Conservation (phyloP, 495 filamentous ascomycete species). For the Mytilinidion resinicola region DNA sequence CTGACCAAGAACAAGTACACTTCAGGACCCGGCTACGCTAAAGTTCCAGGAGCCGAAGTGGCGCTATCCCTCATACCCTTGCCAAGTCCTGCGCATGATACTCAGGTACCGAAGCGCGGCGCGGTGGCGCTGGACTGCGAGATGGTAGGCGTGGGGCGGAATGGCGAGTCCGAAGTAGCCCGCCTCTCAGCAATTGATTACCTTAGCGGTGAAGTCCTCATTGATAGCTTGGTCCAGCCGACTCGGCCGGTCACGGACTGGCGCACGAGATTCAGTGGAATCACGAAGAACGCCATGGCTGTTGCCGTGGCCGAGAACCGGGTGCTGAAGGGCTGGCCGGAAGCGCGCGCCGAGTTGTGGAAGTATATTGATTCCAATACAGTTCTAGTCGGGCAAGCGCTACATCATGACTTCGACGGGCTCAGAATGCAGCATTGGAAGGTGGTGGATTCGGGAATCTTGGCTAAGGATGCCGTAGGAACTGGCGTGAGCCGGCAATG, state of each 20-base stretch:
- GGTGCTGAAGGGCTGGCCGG: slow-evolving; percentile 36
- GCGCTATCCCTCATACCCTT: too few species aligned
- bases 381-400: slow-evolving; percentile 40
- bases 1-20: neutral
- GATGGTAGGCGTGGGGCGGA: neutral
- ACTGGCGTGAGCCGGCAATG: neutral
- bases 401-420: slow-evolving; percentile 39
- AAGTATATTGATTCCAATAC: slow-evolving; percentile 37
- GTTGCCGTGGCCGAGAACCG: slow-evolving; percentile 25
- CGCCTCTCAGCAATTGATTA: slow-evolving; percentile 37
- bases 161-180: neutral
- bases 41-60: too few species aligned
- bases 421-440: slow-evolving; percentile 36
- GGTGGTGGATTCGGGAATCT: slow-evolving; percentile 34
- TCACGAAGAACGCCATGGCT: slow-evolving; percentile 33
- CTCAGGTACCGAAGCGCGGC: neutral
- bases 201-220: slow-evolving; percentile 41
- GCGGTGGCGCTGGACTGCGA: neutral
- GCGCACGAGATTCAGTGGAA: slow-evolving; percentile 35
- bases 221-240: slow-evolving; percentile 39
- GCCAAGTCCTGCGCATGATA: too few species aligned
- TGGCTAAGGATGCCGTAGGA: neutral
- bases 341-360: slow-evolving; percentile 37
- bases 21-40: too few species aligned
- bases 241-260: slow-evolving; percentile 31